Evolutionary conservation across 441 rosid genomes (phyloP).

Genomic region (Theobroma grandiflorum): DNA sequence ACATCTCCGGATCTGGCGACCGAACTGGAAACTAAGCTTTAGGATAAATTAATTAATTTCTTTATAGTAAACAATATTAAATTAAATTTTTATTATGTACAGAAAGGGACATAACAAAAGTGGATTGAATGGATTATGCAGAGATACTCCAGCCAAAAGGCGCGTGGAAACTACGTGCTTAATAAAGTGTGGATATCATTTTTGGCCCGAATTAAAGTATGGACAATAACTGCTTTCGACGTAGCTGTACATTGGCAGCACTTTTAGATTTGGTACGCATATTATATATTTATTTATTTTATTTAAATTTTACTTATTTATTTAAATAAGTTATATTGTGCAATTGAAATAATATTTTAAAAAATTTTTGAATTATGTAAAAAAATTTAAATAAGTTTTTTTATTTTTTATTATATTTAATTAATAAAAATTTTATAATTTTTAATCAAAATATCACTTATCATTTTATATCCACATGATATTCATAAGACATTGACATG

Average conservation of each 20-base stretch:
- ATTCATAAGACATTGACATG: too few species aligned
- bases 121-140: background rate
- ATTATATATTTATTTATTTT: too few species aligned
- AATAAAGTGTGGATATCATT: background rate
- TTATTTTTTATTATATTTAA: too few species aligned
- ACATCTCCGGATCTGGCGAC: constrained; percentile 12
- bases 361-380: too few species aligned
- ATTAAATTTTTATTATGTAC: background rate
- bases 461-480: too few species aligned
- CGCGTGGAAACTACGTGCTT: background rate
- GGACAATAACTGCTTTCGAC: background rate
- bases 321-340: too few species aligned
- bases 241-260: background rate
- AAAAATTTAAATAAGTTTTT: too few species aligned
- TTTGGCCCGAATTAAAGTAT: background rate
- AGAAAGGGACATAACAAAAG: constrained; percentile 12
- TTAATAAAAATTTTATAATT: too few species aligned
- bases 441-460: too few species aligned
- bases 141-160: background rate
- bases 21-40: background rate
- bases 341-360: too few species aligned
- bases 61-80: background rate
- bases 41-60: background rate
- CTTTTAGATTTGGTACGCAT: background rate
- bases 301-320: too few species aligned